phyloP scores from a whole-genome alignment of 305 asterid species.

The Fraxinus platypoda region DNA sequence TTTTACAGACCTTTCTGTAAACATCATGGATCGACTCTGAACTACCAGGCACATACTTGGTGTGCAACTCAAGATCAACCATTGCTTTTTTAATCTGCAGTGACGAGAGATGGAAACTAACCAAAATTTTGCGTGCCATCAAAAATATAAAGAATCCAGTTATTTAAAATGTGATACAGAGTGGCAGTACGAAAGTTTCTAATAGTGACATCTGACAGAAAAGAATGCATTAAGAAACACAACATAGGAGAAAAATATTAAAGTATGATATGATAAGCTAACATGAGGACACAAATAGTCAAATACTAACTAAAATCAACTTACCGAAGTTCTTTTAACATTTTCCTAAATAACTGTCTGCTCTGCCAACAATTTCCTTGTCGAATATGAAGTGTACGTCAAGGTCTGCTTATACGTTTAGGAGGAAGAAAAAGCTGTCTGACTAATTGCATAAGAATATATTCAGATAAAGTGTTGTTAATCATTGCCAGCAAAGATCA shows the following conservation, averaged over 20 bases:
- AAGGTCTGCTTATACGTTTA: background rate
- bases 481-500: background rate
- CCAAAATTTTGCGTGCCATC: background rate
- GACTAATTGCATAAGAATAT: background rate
- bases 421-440: no score
- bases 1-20: slow-evolving; percentile 65
- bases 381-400: background rate
- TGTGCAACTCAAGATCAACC: slow-evolving; percentile 75
- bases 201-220: no score
- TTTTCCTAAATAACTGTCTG: no score
- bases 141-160: background rate
- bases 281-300: no score
- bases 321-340: no score
- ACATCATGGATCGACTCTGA: slow-evolving; percentile 79
- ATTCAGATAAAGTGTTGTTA: background rate
- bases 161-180: background rate
- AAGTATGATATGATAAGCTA: background rate
- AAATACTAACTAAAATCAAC: no score
- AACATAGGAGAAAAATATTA: background rate
- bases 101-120: slow-evolving; percentile 12
- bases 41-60: slow-evolving; percentile 76
- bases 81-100: slow-evolving; percentile 81
- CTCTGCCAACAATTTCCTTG: no score
- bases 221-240: no score
- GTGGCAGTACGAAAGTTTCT: no score